A percentile compares a stretch with the other conserved stretches of the same genome.
These are phyloP conservation scores for Brettanomyces nanus DNA, from an alignment of 805 yeast species.

Conservation along the genomic window DNA sequence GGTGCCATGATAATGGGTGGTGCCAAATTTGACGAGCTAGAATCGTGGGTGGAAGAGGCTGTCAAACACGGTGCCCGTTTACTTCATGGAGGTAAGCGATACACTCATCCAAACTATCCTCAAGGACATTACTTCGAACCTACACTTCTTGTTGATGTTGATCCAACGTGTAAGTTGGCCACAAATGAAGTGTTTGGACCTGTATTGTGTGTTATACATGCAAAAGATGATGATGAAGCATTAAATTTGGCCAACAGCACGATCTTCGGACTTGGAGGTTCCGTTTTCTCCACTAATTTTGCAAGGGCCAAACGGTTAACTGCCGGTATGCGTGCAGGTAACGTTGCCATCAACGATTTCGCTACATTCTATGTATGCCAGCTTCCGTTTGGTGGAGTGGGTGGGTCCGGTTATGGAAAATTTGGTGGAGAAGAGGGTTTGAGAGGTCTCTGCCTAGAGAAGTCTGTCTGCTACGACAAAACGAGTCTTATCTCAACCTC, in stretches of 20 bases:
- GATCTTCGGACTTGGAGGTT: constrained; percentile 84
- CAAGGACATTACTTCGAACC: constrained; percentile 93
- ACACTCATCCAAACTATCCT: constrained; percentile 84
- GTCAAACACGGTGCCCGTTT: constrained; percentile 74
- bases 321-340: constrained; percentile 65
- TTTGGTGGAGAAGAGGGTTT: constrained; percentile 98
- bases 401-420: constrained; percentile 93
- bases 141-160: constrained; percentile 77
- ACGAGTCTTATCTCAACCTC: constrained; percentile 69
- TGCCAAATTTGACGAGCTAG: constrained; percentile 61
- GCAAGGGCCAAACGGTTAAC: constrained; percentile 55
- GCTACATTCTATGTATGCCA: constrained; percentile 95
- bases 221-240: constrained; percentile 57
- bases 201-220: constrained; percentile 70
- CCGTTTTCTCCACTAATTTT: constrained; percentile 71
- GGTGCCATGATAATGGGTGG: constrained; percentile 86
- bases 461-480: constrained; percentile 80
- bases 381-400: constrained; percentile 92
- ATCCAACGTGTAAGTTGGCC: constrained; percentile 69
- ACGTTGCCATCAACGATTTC: constrained; percentile 94
- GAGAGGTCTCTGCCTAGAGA: constrained; percentile 79
- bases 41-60: constrained; percentile 62
- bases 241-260: constrained; percentile 73
- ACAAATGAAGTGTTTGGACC: constrained; percentile 95
- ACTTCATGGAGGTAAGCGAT: constrained; percentile 73